These are phyloP conservation scores for Alternaria arbusti DNA, from an alignment of 2,329 filamentous ascomycete genomes.

Conservation along the genomic window DNA sequence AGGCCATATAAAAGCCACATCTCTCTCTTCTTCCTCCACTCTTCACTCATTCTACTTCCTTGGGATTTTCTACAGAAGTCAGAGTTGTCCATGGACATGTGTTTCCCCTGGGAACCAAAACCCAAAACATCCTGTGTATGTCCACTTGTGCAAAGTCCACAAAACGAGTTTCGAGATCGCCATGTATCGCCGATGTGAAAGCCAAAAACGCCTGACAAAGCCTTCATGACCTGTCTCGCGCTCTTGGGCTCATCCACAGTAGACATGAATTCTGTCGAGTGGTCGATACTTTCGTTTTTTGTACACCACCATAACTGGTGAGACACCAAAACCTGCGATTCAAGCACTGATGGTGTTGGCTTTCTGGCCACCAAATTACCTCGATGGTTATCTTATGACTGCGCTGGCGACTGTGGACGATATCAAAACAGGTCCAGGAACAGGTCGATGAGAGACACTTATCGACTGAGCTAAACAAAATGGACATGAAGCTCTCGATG, in stretches of 20 bases:
- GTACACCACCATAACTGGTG: too few species aligned
- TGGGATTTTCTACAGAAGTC: neutral
- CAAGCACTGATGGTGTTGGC: neutral
- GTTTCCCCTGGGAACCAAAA: neutral
- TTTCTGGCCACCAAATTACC: neutral
- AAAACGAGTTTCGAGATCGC: neutral
- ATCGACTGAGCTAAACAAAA: neutral
- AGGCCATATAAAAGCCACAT: neutral
- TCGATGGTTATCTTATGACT: neutral
- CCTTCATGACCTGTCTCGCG: neutral
- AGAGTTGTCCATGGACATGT: neutral
- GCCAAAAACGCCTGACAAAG: accelerated
- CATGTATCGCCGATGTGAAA: neutral
- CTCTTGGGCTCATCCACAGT: neutral
- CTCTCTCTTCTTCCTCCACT: neutral
- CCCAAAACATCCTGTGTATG: neutral
- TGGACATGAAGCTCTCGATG: neutral
- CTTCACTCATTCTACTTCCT: neutral
- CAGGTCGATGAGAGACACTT: neutral
- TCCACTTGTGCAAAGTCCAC: neutral
- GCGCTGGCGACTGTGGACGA: neutral
- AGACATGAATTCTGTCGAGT: neutral
- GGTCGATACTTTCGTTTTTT: neutral
- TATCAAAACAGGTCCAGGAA: neutral
- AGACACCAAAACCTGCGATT: neutral